Percentiles rank a stretch among this genome's conserved stretches.
Conservation (phyloP, 2,329 filamentous ascomycete species). For the Byssochlamys sp. region DNA sequence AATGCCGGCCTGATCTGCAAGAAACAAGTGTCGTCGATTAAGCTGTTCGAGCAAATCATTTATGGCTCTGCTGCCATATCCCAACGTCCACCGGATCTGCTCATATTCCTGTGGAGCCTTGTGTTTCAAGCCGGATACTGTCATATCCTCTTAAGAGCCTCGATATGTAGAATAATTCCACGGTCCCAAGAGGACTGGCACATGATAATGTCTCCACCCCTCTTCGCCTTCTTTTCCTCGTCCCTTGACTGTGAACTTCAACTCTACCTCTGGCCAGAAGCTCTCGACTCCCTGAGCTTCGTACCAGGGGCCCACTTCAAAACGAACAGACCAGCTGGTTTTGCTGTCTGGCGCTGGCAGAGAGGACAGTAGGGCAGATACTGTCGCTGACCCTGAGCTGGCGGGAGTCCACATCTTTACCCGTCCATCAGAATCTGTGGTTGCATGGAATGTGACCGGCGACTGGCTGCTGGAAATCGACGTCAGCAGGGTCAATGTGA, state of each 20-base stretch:
- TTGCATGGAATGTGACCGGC: constrained; percentile 26
- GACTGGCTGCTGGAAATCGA: constrained; percentile 30
- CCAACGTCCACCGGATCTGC: neutral
- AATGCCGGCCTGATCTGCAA: neutral
- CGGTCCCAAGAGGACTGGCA: constrained; percentile 41
- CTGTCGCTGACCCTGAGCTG: constrained; percentile 12
- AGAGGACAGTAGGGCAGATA: constrained; percentile 21
- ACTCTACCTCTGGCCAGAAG: constrained; percentile 44
- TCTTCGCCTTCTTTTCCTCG: constrained; percentile 29
- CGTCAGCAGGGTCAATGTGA: constrained; percentile 48
- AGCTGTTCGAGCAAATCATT: neutral
- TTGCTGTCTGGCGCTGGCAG: constrained; percentile 28
- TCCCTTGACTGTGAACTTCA: constrained; percentile 41
- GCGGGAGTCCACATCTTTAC: constrained; percentile 34
- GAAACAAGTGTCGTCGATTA: neutral
- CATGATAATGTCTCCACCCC: constrained; percentile 42
- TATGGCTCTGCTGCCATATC: neutral
- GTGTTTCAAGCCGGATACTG: neutral
- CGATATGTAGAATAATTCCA: constrained; percentile 45
- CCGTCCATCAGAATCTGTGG: constrained; percentile 38
- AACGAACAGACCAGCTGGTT: constrained; percentile 38
- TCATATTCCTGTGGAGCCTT: neutral
- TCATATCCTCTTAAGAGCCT: constrained; percentile 29
- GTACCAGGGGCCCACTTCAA: constrained; percentile 39
- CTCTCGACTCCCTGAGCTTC: constrained; percentile 38